phyloP scores from a whole-genome alignment of 2,329 filamentous ascomycete species.

The Botrytis cinerea region DNA sequence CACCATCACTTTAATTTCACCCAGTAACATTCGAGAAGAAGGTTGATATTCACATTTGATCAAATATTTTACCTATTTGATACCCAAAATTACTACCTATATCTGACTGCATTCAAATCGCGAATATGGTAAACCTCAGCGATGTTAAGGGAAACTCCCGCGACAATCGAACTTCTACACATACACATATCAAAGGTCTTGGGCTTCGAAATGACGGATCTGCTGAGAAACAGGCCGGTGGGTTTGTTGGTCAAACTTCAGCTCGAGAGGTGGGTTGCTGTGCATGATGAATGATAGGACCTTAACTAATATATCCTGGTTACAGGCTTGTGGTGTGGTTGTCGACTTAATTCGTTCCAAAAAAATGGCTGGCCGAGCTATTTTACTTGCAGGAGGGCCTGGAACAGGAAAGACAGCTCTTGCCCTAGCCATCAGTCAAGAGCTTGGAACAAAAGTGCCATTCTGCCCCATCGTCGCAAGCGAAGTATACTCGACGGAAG shows the following conservation, averaged over 20 bases:
- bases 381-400: slow-evolving; percentile 89
- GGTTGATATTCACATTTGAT: background rate
- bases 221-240: slow-evolving; percentile 75
- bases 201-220: slow-evolving; percentile 83
- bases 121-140: slow-evolving; percentile 80
- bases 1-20: background rate
- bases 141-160: slow-evolving; percentile 93
- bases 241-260: slow-evolving; percentile 85
- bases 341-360: slow-evolving; percentile 94
- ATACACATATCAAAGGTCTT: slow-evolving; percentile 96
- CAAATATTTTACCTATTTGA: background rate
- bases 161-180: slow-evolving; percentile 93
- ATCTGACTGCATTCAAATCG: slow-evolving; percentile 18
- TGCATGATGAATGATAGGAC: slow-evolving; percentile 57
- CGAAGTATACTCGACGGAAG: slow-evolving; percentile 96
- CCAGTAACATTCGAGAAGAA: background rate
- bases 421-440: slow-evolving; percentile 92
- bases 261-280: slow-evolving; percentile 74
- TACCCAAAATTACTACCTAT: slow-evolving; percentile 13
- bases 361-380: slow-evolving; percentile 95
- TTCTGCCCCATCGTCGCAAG: slow-evolving; percentile 98
- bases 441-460: slow-evolving; percentile 95
- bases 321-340: slow-evolving; percentile 88
- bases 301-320: slow-evolving; percentile 76
- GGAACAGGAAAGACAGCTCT: slow-evolving; percentile 97